These are phyloP conservation scores for Scenedesmus sp. DNA, from an alignment of 163 green algal species.

Conservation along the genomic window DNA sequence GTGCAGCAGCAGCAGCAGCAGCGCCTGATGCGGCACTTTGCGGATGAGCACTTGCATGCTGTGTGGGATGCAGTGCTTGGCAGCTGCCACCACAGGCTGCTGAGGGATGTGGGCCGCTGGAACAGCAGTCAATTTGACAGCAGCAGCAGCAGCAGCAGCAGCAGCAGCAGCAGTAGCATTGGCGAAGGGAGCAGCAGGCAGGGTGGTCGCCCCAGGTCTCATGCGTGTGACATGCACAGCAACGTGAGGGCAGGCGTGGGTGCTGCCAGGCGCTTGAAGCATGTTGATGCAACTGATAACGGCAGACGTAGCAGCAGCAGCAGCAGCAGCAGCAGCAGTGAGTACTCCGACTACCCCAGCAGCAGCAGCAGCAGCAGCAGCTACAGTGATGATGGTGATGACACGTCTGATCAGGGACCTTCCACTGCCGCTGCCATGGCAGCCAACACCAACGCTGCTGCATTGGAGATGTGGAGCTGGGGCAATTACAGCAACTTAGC, in stretches of 20 bases:
- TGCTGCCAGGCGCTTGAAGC: not conserved
- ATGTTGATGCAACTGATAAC: too few relatives aligned
- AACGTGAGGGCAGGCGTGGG: not conserved
- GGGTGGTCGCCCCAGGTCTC: not conserved
- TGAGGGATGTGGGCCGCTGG: not conserved
- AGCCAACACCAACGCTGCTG: not conserved
- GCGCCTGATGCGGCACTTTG: not conserved
- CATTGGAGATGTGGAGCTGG: not conserved
- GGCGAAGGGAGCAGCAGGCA: not conserved
- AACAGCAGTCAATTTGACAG: not conserved
- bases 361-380: not conserved
- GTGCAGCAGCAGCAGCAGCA: not conserved
- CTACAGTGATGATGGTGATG: not conserved
- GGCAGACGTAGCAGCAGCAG: not conserved
- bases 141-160: not conserved
- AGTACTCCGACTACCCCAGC: too few relatives aligned
- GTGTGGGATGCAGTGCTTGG: not conserved
- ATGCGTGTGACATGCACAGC: not conserved
- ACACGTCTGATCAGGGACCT: not conserved
- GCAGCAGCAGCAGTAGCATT: not conserved
- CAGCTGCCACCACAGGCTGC: not conserved
- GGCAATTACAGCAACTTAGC: not conserved
- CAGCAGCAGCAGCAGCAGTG: not conserved
- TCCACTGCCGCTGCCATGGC: not conserved
- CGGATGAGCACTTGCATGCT: not conserved